Percentiles rank a stretch among this genome's conserved stretches.
phyloP scores from a whole-genome alignment of 257 asterid genomes.

The Solanum lycopersicoides region DNA sequence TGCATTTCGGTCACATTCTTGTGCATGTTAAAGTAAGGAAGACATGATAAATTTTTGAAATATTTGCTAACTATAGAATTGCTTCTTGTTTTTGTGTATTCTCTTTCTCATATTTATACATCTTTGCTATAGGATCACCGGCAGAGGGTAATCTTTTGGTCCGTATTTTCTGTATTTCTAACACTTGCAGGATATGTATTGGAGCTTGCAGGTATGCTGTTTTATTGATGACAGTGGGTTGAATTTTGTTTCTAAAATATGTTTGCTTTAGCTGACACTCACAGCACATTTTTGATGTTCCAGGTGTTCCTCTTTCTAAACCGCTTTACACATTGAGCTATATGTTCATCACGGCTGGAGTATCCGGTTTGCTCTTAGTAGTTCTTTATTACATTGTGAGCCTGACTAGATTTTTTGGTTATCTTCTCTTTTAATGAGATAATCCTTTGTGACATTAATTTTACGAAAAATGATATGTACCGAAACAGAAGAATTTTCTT shows the following conservation, averaged over 20 bases:
- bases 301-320: constrained; percentile 80
- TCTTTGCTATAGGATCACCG: constrained; percentile 38
- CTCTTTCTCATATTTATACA: not conserved
- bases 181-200: constrained; percentile 42
- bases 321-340: constrained; percentile 82
- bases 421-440: not conserved
- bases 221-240: not conserved
- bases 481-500: not conserved
- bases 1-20: constrained; percentile 81
- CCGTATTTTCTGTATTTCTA: constrained; percentile 50
- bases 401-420: not conserved
- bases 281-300: not conserved
- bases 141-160: constrained; percentile 55
- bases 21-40: constrained; percentile 57
- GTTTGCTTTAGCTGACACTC: not conserved
- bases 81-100: not conserved
- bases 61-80: constrained; percentile 1
- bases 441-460: not conserved
- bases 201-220: constrained; percentile 35
- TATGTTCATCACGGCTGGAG: constrained; percentile 75
- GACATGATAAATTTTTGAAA: constrained; percentile 1
- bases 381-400: constrained; percentile 60
- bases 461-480: not conserved
- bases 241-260: not conserved
- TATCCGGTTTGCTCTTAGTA: constrained; percentile 57